phyloP scores from a whole-genome alignment of 495 filamentous ascomycete species.

The Hypoxylon trugodes region DNA sequence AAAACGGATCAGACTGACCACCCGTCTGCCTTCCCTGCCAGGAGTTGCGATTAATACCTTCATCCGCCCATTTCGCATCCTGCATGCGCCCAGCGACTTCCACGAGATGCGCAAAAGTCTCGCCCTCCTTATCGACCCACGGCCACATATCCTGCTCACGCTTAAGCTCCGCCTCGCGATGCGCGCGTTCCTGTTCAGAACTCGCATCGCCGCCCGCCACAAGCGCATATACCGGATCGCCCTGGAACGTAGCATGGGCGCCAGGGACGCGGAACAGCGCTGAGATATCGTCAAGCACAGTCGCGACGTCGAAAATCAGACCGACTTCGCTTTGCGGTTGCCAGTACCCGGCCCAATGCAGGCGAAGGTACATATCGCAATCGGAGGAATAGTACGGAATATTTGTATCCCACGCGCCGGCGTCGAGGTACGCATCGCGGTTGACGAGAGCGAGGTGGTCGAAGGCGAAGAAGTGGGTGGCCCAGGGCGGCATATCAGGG shows the following conservation, averaged over 20 bases:
- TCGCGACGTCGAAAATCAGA: constrained; percentile 59
- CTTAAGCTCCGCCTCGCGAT: constrained; percentile 39
- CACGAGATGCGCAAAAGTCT: constrained; percentile 49
- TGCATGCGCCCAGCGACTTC: constrained; percentile 48
- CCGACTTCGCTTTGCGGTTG: constrained; percentile 57
- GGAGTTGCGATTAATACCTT: constrained; percentile 52
- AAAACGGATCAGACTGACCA: constrained; percentile 66
- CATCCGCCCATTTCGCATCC: constrained; percentile 43
- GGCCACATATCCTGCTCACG: constrained; percentile 42
- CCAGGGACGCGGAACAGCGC: constrained; percentile 54
- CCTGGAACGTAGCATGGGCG: constrained; percentile 41
- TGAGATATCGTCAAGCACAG: constrained; percentile 54
- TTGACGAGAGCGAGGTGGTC: constrained; percentile 67
- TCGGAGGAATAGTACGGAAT: constrained; percentile 68
- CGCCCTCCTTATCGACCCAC: constrained; percentile 46
- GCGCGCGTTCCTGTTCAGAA: constrained; percentile 17
- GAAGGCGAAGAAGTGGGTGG: constrained; percentile 63
- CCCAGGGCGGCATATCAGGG: constrained; percentile 49
- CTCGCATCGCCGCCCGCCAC: not conserved
- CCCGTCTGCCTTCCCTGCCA: constrained; percentile 65
- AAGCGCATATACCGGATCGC: constrained; percentile 37
- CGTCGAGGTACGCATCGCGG: constrained; percentile 56
- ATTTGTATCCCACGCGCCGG: constrained; percentile 68
- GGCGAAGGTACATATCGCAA: constrained; percentile 65
- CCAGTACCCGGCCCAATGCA: constrained; percentile 62